These are phyloP conservation scores for Pythium angustatum DNA, from an alignment of 352 stramenopile genomes.

Conservation along the genomic window DNA sequence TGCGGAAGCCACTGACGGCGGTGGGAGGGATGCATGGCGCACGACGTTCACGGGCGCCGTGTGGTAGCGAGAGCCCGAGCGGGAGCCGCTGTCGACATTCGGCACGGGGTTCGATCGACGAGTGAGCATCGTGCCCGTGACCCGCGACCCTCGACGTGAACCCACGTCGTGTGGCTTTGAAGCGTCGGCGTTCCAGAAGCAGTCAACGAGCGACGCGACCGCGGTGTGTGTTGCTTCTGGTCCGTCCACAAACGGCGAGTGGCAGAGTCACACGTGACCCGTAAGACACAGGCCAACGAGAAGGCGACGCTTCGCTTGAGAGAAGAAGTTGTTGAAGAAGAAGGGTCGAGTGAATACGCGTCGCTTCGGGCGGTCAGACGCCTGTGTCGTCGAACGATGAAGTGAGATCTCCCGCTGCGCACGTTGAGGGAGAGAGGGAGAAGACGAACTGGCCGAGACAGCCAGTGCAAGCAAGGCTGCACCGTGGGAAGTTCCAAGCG, in stretches of 20 bases:
- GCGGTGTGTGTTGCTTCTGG: too few species aligned
- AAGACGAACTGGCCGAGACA: slow-evolving; percentile 4
- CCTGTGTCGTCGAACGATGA: too few species aligned
- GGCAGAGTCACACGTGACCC: too few species aligned
- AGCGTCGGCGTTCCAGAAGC: too few species aligned
- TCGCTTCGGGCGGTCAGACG: too few species aligned
- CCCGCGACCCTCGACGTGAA: too few species aligned
- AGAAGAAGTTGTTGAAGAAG: too few species aligned
- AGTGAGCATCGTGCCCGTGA: slow-evolving; percentile 10
- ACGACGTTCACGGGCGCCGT: not conserved
- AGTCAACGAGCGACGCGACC: too few species aligned
- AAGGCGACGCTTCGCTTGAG: too few species aligned
- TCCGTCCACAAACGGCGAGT: too few species aligned
- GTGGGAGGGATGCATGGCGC: slow-evolving; percentile 16
- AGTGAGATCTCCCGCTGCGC: not conserved
- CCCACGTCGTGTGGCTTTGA: not conserved
- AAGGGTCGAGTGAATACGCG: not conserved
- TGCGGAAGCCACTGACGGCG: not conserved
- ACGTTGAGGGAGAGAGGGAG: not conserved
- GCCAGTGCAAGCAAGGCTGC: not conserved
- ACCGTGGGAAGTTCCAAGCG: not conserved
- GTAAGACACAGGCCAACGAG: too few species aligned
- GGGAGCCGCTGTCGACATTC: not conserved
- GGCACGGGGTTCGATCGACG: slow-evolving; percentile 1
- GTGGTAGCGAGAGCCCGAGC: not conserved